Conservation (phyloP, 805 yeast genomes). For the Myxozyma melibiosi region DNA sequence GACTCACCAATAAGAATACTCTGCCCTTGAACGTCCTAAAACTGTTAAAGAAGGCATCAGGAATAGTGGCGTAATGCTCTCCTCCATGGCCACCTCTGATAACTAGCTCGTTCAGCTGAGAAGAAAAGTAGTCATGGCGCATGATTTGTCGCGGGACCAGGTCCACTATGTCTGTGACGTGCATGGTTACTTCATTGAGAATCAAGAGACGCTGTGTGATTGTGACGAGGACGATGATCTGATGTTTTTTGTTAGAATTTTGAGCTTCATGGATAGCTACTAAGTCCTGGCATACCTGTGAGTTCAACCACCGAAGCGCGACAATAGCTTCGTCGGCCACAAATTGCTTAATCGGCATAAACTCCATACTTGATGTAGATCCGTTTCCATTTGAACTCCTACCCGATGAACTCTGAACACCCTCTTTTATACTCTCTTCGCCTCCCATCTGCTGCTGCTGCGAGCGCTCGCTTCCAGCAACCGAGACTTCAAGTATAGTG, state of each 20-base stretch:
- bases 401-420: not conserved
- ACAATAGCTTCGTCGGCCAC: conserved; percentile 54
- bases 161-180: conserved; percentile 44
- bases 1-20: conserved; percentile 54
- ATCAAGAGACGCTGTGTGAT: conserved; percentile 51
- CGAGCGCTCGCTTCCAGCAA: not conserved
- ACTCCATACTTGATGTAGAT: conserved; percentile 37
- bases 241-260: conserved; percentile 17
- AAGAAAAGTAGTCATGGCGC: conserved; percentile 41
- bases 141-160: conserved; percentile 47
- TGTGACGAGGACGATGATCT: conserved; percentile 48
- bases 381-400: conserved; percentile 33
- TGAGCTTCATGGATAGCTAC: not conserved
- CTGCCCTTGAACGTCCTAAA: conserved; percentile 49
- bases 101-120: conserved; percentile 27
- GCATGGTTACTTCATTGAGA: conserved; percentile 47
- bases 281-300: conserved; percentile 38
- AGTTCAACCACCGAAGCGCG: conserved; percentile 59
- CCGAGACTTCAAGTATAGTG: conserved; percentile 54
- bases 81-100: conserved; percentile 30
- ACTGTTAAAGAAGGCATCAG: conserved; percentile 44
- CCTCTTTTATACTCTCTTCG: conserved; percentile 39
- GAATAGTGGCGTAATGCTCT: conserved; percentile 37
- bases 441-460: not conserved
- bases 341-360: conserved; percentile 49